A percentile compares a stretch with the other conserved stretches of the same genome.
Evolutionary conservation across 441 rosid species (phyloP).

Genomic region (Metrosideros polymorpha): DNA sequence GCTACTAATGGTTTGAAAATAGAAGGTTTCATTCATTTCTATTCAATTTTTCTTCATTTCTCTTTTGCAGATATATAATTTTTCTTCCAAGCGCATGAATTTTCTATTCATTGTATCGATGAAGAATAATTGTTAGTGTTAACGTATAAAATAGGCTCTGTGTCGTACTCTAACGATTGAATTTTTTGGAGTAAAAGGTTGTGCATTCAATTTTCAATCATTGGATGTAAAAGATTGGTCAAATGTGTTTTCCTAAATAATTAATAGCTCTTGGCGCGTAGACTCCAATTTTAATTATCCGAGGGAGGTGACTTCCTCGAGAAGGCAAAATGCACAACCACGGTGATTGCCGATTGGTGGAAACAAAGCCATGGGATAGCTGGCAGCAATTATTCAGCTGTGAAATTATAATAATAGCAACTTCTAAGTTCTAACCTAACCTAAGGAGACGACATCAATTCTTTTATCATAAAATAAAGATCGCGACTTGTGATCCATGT

Average conservation of each 20-base stretch:
- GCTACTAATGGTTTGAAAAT: no score
- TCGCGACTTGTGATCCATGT: not conserved
- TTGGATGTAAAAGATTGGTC: not conserved
- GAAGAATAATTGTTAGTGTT: not conserved
- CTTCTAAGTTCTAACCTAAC: not conserved
- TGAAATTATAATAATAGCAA: not conserved
- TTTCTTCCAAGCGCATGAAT: not conserved
- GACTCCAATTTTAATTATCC: not conserved
- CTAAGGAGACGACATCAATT: not conserved
- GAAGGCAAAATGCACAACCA: not conserved
- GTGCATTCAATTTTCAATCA: not conserved
- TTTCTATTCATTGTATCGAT: not conserved
- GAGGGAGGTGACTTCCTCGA: not conserved
- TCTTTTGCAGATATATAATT: no score
- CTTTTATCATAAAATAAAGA: not conserved
- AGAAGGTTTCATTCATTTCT: no score
- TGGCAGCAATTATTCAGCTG: not conserved
- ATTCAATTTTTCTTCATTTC: no score
- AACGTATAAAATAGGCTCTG: not conserved
- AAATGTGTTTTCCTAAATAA: not conserved
- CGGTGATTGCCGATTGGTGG: not conserved
- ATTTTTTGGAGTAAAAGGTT: not conserved
- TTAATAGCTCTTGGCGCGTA: not conserved
- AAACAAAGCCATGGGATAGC: not conserved
- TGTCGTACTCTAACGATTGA: not conserved